phyloP scores from a whole-genome alignment of 208 protist species.

The Trypanosoma cruzi region DNA sequence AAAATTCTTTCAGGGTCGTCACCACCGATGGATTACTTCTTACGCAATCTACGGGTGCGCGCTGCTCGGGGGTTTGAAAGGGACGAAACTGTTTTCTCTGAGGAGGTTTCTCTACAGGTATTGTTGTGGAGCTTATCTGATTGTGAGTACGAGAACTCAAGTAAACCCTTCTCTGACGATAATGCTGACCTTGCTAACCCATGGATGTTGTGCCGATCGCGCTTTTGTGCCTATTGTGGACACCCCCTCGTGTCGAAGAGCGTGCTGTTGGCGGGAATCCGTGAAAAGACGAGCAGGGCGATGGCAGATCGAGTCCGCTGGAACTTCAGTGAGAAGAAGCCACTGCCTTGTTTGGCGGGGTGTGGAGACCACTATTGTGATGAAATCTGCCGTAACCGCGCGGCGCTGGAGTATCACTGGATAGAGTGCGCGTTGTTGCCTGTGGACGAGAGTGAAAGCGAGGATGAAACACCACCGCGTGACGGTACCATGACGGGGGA shows the following conservation, averaged over 20 bases:
- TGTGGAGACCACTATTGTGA: constrained; percentile 49
- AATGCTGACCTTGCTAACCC: background rate
- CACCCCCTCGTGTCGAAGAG: constrained; percentile 14
- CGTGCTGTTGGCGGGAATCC: constrained; percentile 8
- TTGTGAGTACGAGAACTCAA: background rate
- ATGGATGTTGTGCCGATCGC: constrained; percentile 1
- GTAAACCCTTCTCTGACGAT: background rate
- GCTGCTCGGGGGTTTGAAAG: background rate
- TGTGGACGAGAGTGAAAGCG: background rate
- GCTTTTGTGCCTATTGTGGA: constrained; percentile 24
- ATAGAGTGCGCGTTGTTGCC: constrained; percentile 30
- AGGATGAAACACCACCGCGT: background rate
- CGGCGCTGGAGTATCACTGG: constrained; percentile 43
- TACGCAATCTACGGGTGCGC: constrained; percentile 12
- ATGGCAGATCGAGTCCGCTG: constrained; percentile 10
- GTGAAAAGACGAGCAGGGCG: constrained; percentile 1
- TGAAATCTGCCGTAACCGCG: constrained; percentile 35
- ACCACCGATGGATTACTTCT: constrained; percentile 26
- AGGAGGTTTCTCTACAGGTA: constrained; percentile 13
- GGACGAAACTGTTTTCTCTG: constrained; percentile 17
- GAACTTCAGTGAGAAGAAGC: constrained; percentile 10
- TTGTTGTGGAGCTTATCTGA: background rate
- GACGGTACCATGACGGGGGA: background rate
- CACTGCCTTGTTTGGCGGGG: constrained; percentile 21
- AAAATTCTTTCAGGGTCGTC: constrained; percentile 12